These are phyloP conservation scores for Penicillium cosmopolitanum DNA, from an alignment of 495 filamentous ascomycete species.

Conservation along the genomic window DNA sequence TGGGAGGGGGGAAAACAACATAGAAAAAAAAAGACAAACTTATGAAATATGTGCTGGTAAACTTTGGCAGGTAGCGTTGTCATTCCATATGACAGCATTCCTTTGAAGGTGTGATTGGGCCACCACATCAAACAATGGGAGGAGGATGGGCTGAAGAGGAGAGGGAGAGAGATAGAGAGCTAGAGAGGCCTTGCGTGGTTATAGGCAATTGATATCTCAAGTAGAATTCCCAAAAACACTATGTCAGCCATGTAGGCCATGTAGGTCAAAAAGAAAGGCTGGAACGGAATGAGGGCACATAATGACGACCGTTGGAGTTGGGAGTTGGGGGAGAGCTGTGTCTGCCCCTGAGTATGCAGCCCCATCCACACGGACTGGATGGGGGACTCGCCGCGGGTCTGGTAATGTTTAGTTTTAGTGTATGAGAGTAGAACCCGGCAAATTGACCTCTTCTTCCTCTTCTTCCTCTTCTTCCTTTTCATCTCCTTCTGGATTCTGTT, in stretches of 20 bases:
- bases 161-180: not conserved
- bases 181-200: not conserved
- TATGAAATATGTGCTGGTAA: slow-evolving; percentile 3
- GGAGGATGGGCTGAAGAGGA: not conserved
- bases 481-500: slow-evolving; percentile 6
- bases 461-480: slow-evolving; percentile 17
- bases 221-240: not conserved
- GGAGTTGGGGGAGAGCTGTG: not conserved
- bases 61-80: not conserved
- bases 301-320: slow-evolving; percentile 13
- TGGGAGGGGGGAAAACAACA: no score
- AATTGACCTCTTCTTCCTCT: slow-evolving; percentile 27
- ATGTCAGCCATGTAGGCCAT: not conserved
- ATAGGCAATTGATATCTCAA: not conserved
- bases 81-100: slow-evolving; percentile 2
- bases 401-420: no score
- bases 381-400: slow-evolving; percentile 16
- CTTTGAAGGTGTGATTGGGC: not conserved
- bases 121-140: not conserved
- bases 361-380: slow-evolving; percentile 22
- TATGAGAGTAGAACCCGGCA: slow-evolving; percentile 26
- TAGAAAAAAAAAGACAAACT: not conserved
- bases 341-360: slow-evolving; percentile 33
- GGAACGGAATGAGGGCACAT: slow-evolving; percentile 18
- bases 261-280: not conserved